Evolutionary conservation across 2,329 filamentous ascomycete species (phyloP), one percentile per base, ranked within the genome.

Genomic region (Colletotrichum sidae): DNA sequence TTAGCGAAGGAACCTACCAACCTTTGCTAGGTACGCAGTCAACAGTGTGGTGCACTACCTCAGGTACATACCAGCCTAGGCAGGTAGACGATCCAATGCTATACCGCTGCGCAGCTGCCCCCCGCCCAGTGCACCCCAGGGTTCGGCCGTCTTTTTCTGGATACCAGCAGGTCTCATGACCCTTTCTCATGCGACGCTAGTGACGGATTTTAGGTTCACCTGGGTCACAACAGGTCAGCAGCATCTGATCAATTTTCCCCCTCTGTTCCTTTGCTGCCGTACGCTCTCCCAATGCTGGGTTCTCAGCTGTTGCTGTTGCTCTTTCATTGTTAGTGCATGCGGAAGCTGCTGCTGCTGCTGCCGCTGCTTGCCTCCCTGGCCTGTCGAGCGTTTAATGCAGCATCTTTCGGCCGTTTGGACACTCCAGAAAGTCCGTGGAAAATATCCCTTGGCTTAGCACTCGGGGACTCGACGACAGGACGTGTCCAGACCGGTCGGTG

Each of bases 141-240:
- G 56, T 62, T 65, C 54, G 50, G 49, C 56, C 50, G 59, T 62
- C 56, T 53, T 61, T 58, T 65, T 67, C 60, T 69, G 62, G 66
- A 63, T 67, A 65, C 68, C 67, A 60, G 58, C 56, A 63, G 68
- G 67, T 69, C 68, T 63, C 68, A 69, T 69, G 68, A 69, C 68
- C 68, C 25, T 25, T 55, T 25, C 38, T 49, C 49, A 67, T 67
- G 62, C 63, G 42, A 67, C 68, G 68, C 68, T 69, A 69, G 54
- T 44, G 59, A 55, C 55, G 44, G 63, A 61, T 67, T 67, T 68
- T 67, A 67, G 56, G 62, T 59, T 63, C 68, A 69, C 67, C 60
- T 69, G 68, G 62, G 45, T 59, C 62, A 67, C 57, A 17, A 68
- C 41, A 62, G 62, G 55, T 61, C 65, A 61, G 65, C 65, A 68